Evolutionary conservation across 1,139 yeast genomes (phyloP).

Genomic region (Martiniozyma asiatica): DNA sequence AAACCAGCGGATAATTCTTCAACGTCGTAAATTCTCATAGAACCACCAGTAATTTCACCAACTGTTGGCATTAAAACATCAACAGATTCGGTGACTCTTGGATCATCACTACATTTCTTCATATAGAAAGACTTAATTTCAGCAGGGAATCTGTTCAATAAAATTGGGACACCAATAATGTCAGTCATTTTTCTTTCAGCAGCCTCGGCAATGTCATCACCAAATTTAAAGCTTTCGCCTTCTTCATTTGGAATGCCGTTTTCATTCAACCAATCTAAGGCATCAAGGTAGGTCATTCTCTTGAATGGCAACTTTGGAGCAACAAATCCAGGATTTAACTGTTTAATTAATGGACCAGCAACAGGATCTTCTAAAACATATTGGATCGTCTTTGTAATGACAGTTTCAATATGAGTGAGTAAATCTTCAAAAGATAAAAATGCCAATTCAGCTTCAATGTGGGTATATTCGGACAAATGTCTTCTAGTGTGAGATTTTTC

Average conservation of each 20-base stretch:
- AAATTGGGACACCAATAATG: constrained; percentile 80
- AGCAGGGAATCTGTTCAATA: constrained; percentile 89
- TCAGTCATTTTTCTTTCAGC: constrained; percentile 99
- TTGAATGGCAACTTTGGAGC: constrained; percentile 79
- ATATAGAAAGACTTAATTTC: constrained; percentile 96
- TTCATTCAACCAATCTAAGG: constrained; percentile 93
- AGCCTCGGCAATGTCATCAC: constrained; percentile 99
- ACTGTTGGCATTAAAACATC: constrained; percentile 98
- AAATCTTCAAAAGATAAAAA: constrained; percentile 81
- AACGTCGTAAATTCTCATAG: constrained; percentile 84
- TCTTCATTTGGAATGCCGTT: constrained; percentile 91
- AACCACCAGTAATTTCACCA: constrained; percentile 97
- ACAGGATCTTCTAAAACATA: constrained; percentile 80
- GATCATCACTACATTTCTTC: constrained; percentile 85
- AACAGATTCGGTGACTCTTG: constrained; percentile 92
- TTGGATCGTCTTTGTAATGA: constrained; percentile 58
- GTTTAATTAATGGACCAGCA: constrained; percentile 79
- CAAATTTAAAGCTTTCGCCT: constrained; percentile 82
- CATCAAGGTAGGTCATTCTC: constrained; percentile 85
- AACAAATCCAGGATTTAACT: constrained; percentile 82
- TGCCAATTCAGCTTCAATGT: constrained; percentile 87
- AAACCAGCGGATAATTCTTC: constrained; percentile 84
- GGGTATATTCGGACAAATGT: constrained; percentile 95
- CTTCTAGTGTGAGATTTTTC: constrained; percentile 98
- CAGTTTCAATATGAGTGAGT: constrained; percentile 70